These are phyloP conservation scores for Astrocystis sublimbata DNA, from an alignment of 495 filamentous ascomycete genomes.

Conservation along the genomic window DNA sequence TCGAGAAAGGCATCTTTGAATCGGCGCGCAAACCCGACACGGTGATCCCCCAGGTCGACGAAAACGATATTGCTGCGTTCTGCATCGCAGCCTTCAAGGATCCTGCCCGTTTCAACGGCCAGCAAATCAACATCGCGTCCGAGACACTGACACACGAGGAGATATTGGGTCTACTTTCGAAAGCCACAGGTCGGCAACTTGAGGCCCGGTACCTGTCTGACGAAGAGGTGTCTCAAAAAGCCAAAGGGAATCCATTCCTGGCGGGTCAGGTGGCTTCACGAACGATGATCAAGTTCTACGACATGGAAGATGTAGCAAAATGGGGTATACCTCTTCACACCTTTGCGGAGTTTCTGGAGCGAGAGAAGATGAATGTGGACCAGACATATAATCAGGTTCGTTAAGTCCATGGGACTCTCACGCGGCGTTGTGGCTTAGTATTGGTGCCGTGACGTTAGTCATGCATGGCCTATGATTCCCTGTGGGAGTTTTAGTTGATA, in stretches of 20 bases:
- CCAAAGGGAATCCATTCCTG: slow-evolving; percentile 28
- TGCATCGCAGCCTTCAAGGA: slow-evolving; percentile 44
- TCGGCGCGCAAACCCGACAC: slow-evolving; percentile 27
- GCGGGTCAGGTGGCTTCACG: slow-evolving; percentile 23
- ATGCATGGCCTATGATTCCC: too few species aligned
- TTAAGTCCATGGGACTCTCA: background rate
- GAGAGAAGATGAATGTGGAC: slow-evolving; percentile 35
- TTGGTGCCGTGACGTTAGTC: background rate
- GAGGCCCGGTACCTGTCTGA: slow-evolving; percentile 38
- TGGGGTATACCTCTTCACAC: slow-evolving; percentile 35
- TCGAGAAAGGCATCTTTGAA: slow-evolving; percentile 36
- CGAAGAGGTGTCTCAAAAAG: slow-evolving; percentile 39
- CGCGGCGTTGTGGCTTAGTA: background rate
- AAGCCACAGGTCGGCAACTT: slow-evolving; percentile 36
- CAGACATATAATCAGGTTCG: slow-evolving; percentile 22
- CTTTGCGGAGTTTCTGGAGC: slow-evolving; percentile 41
- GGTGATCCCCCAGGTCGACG: slow-evolving; percentile 43
- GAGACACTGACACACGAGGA: slow-evolving; percentile 38
- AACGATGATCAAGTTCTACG: slow-evolving; percentile 35
- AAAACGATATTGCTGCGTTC: slow-evolving; percentile 52
- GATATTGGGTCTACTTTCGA: slow-evolving; percentile 33
- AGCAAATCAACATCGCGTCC: slow-evolving; percentile 42
- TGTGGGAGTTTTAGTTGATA: too few species aligned
- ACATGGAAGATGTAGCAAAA: slow-evolving; percentile 37
- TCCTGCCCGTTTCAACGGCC: slow-evolving; percentile 38